phyloP scores from a whole-genome alignment of 345 rosid species.

The Erucastrum elatum region DNA sequence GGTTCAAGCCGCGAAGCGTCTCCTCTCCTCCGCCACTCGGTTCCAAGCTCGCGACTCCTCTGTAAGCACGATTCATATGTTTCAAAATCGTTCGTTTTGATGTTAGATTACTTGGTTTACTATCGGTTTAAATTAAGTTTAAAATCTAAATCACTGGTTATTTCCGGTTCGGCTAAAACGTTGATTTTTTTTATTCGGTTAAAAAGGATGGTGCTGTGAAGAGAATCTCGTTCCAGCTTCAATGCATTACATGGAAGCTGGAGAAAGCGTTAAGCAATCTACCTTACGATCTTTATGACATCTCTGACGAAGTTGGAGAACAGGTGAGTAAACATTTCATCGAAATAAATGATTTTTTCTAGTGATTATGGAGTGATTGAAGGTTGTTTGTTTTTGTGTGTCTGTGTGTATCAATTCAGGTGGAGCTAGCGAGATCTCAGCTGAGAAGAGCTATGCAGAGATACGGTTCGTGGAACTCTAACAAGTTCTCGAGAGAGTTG shows the following conservation, averaged over 20 bases:
- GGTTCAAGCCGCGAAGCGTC: slow-evolving; percentile 61
- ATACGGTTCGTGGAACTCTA: slow-evolving; percentile 46
- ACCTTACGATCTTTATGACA: slow-evolving; percentile 68
- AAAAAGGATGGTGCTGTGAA: slow-evolving; percentile 75
- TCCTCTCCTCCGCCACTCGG: slow-evolving; percentile 46
- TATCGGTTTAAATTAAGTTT: slow-evolving; percentile 2
- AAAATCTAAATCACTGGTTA: not conserved
- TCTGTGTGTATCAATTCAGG: slow-evolving; percentile 43
- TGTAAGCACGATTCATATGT: slow-evolving; percentile 52
- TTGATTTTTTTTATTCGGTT: slow-evolving; percentile 23
- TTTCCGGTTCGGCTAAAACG: slow-evolving; percentile 8
- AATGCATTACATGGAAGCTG: slow-evolving; percentile 77
- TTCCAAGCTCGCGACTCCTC: slow-evolving; percentile 46
- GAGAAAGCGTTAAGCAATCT: slow-evolving; percentile 74
- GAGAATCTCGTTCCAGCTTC: slow-evolving; percentile 77
- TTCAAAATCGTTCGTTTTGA: not conserved
- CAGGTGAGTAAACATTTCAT: slow-evolving; percentile 47
- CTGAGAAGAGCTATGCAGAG: slow-evolving; percentile 78
- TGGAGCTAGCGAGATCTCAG: slow-evolving; percentile 74
- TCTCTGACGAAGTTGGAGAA: slow-evolving; percentile 90
- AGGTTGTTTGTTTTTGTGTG: not conserved
- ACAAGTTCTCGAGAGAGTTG: slow-evolving; percentile 41
- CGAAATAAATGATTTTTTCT: not conserved
- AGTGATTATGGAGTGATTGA: not conserved
- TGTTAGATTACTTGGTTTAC: slow-evolving; percentile 21